Evolutionary conservation across 768 basidiomycete species (phyloP).

Genomic region (Rhodocollybia butyracea): DNA sequence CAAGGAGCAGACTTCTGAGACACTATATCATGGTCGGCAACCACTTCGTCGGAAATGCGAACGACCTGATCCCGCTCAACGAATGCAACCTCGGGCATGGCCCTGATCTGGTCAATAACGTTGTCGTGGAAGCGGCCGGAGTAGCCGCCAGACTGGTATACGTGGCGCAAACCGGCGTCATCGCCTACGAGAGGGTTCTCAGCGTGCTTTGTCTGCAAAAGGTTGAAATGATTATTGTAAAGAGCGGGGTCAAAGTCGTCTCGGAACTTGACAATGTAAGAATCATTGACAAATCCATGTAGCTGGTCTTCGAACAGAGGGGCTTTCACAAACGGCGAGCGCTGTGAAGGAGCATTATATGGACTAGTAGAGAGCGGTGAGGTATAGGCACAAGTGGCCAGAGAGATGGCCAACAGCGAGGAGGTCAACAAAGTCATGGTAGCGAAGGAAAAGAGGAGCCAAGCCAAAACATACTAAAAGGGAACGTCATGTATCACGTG

Average conservation of each 20-base stretch:
- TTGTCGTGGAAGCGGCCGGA: constrained; percentile 71
- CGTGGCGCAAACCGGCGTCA: constrained; percentile 60
- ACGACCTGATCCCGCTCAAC: constrained; percentile 95
- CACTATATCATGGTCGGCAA: constrained; percentile 10
- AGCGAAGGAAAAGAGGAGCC: not conserved
- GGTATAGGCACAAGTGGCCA: constrained; percentile 32
- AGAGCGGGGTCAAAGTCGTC: constrained; percentile 52
- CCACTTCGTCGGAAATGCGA: constrained; percentile 52
- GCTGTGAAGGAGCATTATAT: constrained; percentile 22
- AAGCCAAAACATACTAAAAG: not conserved
- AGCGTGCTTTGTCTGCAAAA: constrained; percentile 61
- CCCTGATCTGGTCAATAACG: constrained; percentile 73
- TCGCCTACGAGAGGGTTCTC: constrained; percentile 50
- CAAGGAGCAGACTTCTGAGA: constrained; percentile 77
- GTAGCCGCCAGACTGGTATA: constrained; percentile 85
- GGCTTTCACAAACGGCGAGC: constrained; percentile 51
- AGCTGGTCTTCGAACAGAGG: constrained; percentile 62
- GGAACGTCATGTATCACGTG: too few species aligned
- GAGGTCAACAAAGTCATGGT: constrained; percentile 17
- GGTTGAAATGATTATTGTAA: constrained; percentile 75
- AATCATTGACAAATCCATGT: constrained; percentile 77
- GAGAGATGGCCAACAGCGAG: constrained; percentile 39
- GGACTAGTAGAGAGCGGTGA: constrained; percentile 52
- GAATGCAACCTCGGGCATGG: constrained; percentile 86
- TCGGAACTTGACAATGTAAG: constrained; percentile 94